Conservation (phyloP, 805 yeast genomes). For the Metschnikowia shivogae region DNA sequence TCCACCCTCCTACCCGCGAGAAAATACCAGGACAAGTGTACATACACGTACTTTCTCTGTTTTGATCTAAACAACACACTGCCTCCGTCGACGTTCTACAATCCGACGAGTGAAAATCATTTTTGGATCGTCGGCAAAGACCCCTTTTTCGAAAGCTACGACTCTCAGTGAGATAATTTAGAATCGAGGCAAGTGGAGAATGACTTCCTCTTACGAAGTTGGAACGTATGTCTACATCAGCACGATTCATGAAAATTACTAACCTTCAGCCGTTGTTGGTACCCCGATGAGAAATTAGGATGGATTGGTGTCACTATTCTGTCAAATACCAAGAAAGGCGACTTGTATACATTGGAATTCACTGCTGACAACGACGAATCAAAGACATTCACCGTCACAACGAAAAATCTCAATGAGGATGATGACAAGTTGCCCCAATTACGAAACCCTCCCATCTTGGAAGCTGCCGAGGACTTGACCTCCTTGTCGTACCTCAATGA, state of each 20-base stretch:
- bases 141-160: neutral
- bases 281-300: slow-evolving; percentile 67
- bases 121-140: slow-evolving; percentile 1
- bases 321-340: slow-evolving; percentile 36
- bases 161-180: slow-evolving; percentile 1
- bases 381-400: slow-evolving; percentile 44
- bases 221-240: slow-evolving; percentile 34
- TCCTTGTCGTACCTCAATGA: slow-evolving; percentile 89
- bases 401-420: slow-evolving; percentile 47
- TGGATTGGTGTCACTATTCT: slow-evolving; percentile 70
- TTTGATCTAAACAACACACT: neutral
- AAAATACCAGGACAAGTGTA: slow-evolving; percentile 11
- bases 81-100: neutral
- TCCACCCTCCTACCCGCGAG: slow-evolving; percentile 12
- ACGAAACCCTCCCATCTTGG: slow-evolving; percentile 87
- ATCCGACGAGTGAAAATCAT: neutral
- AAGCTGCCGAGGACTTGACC: slow-evolving; percentile 92
- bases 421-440: slow-evolving; percentile 67
- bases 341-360: slow-evolving; percentile 48
- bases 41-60: slow-evolving; percentile 11
- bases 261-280: slow-evolving; percentile 60
- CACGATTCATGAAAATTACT: neutral
- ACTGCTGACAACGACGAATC: slow-evolving; percentile 47
- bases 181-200: slow-evolving; percentile 3
- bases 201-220: slow-evolving; percentile 25